These are phyloP conservation scores for Groenewaldozyma salmanticensis DNA, from an alignment of 805 yeast species.

Conservation along the genomic window DNA sequence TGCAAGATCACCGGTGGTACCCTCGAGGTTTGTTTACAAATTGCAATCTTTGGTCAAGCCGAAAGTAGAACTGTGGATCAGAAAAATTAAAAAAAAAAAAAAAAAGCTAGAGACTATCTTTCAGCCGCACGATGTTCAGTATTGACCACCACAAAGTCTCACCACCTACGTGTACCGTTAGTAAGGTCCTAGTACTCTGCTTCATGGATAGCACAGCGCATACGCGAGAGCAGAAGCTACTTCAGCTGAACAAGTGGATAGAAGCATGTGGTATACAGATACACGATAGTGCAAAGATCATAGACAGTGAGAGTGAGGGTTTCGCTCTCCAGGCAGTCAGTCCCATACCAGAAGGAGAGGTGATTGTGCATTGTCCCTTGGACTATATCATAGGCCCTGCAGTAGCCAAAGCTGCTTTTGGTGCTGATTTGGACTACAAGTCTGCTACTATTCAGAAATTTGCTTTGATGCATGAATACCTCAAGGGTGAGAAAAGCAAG, in stretches of 20 bases:
- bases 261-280: neutral
- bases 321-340: neutral
- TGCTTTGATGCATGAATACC: conserved; percentile 13
- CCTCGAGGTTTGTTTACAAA: too few species aligned
- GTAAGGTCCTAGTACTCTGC: too few species aligned
- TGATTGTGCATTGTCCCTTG: neutral
- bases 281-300: neutral
- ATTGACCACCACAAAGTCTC: too few species aligned
- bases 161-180: too few species aligned
- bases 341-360: neutral
- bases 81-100: too few species aligned
- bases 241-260: neutral
- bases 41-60: too few species aligned
- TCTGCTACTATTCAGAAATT: conserved; percentile 7
- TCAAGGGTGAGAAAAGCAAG: conserved; percentile 17
- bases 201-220: too few species aligned
- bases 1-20: too few species aligned
- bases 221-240: too few species aligned
- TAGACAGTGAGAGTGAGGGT: neutral
- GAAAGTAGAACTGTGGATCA: too few species aligned
- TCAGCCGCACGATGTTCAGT: too few species aligned
- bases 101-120: too few species aligned
- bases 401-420: neutral
- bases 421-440: neutral
- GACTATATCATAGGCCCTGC: neutral